A percentile compares a stretch with the other conserved stretches of the same genome.
These are phyloP conservation scores for Fabrea salina DNA, from an alignment of 169 alveolate genomes.

Conservation along the genomic window DNA sequence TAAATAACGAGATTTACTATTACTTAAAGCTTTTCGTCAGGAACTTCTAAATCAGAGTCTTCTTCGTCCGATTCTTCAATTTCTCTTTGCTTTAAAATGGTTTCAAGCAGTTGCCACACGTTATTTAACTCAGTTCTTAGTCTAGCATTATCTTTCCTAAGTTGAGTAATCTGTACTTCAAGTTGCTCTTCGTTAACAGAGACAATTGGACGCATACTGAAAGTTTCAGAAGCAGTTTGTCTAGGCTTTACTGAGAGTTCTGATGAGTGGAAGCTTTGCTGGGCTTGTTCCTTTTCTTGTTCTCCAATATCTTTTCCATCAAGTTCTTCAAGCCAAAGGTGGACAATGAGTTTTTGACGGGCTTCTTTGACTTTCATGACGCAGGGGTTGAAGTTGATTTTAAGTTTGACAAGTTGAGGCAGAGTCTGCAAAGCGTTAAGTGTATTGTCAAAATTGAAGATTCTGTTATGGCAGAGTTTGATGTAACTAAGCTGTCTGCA, in stretches of 20 bases:
- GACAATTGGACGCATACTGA: no score
- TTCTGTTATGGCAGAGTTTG: not conserved
- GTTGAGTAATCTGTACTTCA: not conserved
- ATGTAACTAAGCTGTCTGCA: not conserved
- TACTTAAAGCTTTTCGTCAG: no score
- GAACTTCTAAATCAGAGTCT: no score
- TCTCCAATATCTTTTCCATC: no score
- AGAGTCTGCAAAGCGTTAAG: not conserved
- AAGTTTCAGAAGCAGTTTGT: no score
- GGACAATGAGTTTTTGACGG: not conserved
- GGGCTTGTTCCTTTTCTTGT: no score
- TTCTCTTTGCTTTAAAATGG: not conserved
- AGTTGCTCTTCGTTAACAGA: no score
- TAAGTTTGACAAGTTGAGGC: not conserved
- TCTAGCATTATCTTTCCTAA: not conserved
- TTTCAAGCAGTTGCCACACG: not conserved
- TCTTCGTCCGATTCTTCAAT: no score
- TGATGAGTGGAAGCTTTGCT: no score
- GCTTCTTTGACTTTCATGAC: not conserved
- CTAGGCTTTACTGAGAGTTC: no score
- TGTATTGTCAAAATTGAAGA: not conserved
- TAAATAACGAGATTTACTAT: no score
- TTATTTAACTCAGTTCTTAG: not conserved
- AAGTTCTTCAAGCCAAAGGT: not conserved
- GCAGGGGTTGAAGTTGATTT: constrained; percentile 12